These are phyloP conservation scores for Apiotrichum brassicae DNA, from an alignment of 1,284 basidiomycete species.

Conservation along the genomic window DNA sequence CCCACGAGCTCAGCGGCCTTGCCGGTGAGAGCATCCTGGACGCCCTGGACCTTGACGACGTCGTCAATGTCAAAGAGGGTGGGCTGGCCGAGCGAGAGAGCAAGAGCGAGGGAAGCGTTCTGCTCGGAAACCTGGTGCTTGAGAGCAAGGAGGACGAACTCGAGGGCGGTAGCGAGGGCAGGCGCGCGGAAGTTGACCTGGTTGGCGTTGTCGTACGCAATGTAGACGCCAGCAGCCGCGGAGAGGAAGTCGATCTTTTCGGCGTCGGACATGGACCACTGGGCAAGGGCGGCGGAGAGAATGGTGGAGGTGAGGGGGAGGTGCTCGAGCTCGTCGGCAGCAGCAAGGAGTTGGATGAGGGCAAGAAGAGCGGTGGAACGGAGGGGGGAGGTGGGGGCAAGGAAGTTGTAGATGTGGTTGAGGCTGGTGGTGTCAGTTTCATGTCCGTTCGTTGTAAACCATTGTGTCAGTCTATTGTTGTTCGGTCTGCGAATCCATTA, in stretches of 20 bases:
- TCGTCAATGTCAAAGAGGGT: conserved; percentile 71
- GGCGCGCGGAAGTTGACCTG: conserved; percentile 44
- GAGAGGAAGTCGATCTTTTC: conserved; percentile 68
- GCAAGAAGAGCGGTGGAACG: conserved; percentile 61
- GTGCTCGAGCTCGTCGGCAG: conserved; percentile 56
- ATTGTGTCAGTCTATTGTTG: too few relatives aligned
- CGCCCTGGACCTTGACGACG: conserved; percentile 52
- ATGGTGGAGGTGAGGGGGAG: conserved; percentile 60
- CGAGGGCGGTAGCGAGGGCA: conserved; percentile 51
- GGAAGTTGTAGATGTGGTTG: conserved; percentile 79
- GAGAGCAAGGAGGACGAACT: conserved; percentile 48
- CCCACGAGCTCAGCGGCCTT: conserved; percentile 35
- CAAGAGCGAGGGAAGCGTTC: conserved; percentile 40
- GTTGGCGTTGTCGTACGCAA: conserved; percentile 23
- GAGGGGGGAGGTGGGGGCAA: conserved; percentile 62
- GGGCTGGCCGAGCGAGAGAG: conserved; percentile 61
- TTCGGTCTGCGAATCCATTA: too few relatives aligned
- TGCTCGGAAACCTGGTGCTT: conserved; percentile 52
- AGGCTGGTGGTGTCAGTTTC: conserved; percentile 51
- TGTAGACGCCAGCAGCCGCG: conserved; percentile 59
- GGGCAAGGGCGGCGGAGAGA: conserved; percentile 65
- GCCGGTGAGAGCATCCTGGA: conserved; percentile 28
- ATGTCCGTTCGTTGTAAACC: not conserved
- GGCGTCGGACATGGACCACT: conserved; percentile 65
- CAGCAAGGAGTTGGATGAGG: conserved; percentile 55